These are phyloP conservation scores for Vigna trinervia DNA, from an alignment of 306 rosid genomes.

Conservation along the genomic window DNA sequence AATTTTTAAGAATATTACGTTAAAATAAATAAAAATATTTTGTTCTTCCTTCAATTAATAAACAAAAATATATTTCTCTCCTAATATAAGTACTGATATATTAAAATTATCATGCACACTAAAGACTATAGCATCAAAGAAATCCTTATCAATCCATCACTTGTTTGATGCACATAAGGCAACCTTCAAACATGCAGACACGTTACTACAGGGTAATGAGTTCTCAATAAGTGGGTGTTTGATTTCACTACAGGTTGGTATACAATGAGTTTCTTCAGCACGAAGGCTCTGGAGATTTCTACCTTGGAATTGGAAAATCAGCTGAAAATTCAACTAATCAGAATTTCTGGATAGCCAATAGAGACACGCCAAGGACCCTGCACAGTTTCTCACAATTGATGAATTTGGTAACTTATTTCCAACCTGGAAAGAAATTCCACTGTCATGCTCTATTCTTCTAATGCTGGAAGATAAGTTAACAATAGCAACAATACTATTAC, in stretches of 20 bases:
- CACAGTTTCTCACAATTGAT: not conserved
- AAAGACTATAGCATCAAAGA: no score
- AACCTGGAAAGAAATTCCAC: not conserved
- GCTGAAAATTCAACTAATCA: not conserved
- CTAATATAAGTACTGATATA: no score
- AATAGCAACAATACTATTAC: no score
- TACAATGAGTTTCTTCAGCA: constrained; percentile 1
- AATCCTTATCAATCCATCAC: no score
- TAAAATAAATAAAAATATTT: no score
- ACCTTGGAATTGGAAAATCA: constrained; percentile 14
- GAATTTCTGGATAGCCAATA: not conserved
- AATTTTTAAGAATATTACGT: no score
- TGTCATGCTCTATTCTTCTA: not conserved
- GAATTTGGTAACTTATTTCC: not conserved
- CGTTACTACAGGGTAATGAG: not conserved
- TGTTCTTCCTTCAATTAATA: no score
- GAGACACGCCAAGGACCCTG: not conserved
- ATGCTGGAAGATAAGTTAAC: not conserved
- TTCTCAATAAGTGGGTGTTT: not conserved
- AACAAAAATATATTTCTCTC: no score
- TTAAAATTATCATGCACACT: no score
- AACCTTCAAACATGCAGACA: not conserved
- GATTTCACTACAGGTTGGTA: not conserved
- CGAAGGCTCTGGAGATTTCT: not conserved
- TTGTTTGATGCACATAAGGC: no score